Evolutionary conservation across 2,329 filamentous ascomycete genomes (phyloP).

Genomic region (Talaromyces islandicus): DNA sequence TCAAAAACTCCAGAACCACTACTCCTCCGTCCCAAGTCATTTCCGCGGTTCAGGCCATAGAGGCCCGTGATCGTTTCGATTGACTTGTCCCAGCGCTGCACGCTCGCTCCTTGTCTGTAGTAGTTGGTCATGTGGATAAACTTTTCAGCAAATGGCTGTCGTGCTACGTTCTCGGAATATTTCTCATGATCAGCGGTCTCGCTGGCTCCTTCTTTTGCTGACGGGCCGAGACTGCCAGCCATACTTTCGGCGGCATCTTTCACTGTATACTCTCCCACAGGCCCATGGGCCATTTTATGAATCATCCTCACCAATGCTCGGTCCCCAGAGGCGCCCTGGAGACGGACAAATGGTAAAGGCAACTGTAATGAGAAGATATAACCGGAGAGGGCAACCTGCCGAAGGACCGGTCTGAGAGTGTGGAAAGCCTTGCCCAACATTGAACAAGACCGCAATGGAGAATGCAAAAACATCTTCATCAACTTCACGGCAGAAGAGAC

Average conservation of each 20-base stretch:
- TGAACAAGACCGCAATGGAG: slow-evolving; percentile 39
- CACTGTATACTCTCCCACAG: slow-evolving; percentile 23
- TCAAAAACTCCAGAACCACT: slow-evolving; percentile 40
- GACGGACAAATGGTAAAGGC: slow-evolving; percentile 39
- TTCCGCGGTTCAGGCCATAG: slow-evolving; percentile 35
- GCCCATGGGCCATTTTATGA: slow-evolving; percentile 35
- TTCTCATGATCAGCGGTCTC: slow-evolving; percentile 22
- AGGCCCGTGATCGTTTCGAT: slow-evolving; percentile 45
- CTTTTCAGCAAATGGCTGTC: slow-evolving; percentile 36
- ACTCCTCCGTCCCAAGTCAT: slow-evolving; percentile 24
- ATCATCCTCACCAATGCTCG: slow-evolving; percentile 41
- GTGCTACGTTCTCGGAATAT: slow-evolving; percentile 37
- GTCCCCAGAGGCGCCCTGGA: slow-evolving; percentile 45
- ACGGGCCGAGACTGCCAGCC: slow-evolving; percentile 49
- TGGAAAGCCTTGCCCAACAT: slow-evolving; percentile 40
- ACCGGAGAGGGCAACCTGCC: slow-evolving; percentile 44
- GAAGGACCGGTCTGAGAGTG: slow-evolving; percentile 42
- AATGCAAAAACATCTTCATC: slow-evolving; percentile 41
- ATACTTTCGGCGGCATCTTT: slow-evolving; percentile 41
- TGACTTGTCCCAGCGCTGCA: slow-evolving; percentile 46
- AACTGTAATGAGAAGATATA: slow-evolving; percentile 53
- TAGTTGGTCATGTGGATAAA: slow-evolving; percentile 48
- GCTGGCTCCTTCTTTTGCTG: slow-evolving; percentile 37
- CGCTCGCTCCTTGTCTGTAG: slow-evolving; percentile 47
- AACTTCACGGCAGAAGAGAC: slow-evolving; percentile 43